Percentiles rank a stretch among this genome's conserved stretches.
phyloP scores from a whole-genome alignment of 2,329 filamentous ascomycete genomes.

The Proliferodiscus dingleyae region DNA sequence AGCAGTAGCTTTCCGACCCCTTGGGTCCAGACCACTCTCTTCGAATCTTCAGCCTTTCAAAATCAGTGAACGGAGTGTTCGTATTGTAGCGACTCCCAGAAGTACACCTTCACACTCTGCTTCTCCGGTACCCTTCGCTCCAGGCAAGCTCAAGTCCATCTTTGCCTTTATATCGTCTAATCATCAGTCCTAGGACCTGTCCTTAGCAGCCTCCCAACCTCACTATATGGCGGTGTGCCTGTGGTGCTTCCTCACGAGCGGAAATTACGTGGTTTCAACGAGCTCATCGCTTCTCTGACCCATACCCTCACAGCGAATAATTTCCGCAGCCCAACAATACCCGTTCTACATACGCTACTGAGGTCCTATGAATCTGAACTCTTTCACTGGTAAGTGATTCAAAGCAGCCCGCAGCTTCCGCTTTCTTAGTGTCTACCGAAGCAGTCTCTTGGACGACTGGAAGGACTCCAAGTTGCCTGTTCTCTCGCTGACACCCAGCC shows the following conservation, averaged over 20 bases:
- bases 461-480: background rate
- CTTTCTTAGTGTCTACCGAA: background rate
- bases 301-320: conserved; percentile 4
- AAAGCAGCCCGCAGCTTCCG: too few species aligned
- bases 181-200: background rate
- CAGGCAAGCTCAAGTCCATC: background rate
- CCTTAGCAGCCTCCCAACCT: background rate
- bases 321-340: conserved; percentile 13
- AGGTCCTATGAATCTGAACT: conserved; percentile 20
- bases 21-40: conserved; percentile 8
- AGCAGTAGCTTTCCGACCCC: conserved; percentile 8
- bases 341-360: conserved; percentile 16
- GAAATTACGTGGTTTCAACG: conserved; percentile 8
- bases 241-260: background rate
- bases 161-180: background rate
- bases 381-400: conserved; percentile 50
- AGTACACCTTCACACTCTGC: conserved; percentile 1
- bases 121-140: background rate
- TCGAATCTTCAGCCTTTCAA: conserved; percentile 8
- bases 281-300: conserved; percentile 13
- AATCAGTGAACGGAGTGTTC: conserved; percentile 9
- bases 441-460: background rate
- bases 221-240: background rate
- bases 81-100: conserved; percentile 14
- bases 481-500: background rate